Percentiles rank a stretch among this genome's conserved stretches.
These are phyloP conservation scores for Penicillium capsulatum DNA, from an alignment of 2,329 filamentous ascomycete species.

Conservation along the genomic window DNA sequence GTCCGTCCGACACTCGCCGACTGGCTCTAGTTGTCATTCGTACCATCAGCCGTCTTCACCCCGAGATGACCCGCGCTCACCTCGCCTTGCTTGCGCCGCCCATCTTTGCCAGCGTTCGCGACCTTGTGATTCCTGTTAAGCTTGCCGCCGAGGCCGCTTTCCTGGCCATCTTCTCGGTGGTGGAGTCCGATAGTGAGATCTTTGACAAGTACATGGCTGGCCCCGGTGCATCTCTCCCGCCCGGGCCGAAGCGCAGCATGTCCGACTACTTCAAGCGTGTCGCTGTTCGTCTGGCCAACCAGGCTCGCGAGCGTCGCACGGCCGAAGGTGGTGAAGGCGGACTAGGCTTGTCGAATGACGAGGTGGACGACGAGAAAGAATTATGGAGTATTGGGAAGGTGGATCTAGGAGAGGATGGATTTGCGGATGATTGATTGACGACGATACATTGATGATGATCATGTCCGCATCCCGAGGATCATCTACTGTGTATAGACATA, in stretches of 20 bases:
- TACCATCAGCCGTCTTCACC: constrained; percentile 74
- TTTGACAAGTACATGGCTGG: constrained; percentile 87
- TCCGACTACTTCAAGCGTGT: constrained; percentile 96
- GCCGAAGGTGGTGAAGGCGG: constrained; percentile 87
- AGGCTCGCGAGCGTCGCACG: constrained; percentile 82
- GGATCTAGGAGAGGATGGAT: constrained; percentile 62
- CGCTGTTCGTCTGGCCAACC: constrained; percentile 74
- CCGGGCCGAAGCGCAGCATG: constrained; percentile 82
- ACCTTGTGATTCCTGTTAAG: constrained; percentile 91
- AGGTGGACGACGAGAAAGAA: constrained; percentile 90
- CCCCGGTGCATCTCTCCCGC: constrained; percentile 60
- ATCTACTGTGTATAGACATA: constrained; percentile 26
- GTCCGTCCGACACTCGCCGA: constrained; percentile 75
- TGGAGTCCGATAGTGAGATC: constrained; percentile 76
- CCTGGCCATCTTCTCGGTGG: constrained; percentile 82
- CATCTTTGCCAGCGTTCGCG: constrained; percentile 84
- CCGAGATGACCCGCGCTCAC: constrained; percentile 77
- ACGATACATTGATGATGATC: constrained; percentile 13
- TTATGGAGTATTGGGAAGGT: constrained; percentile 93
- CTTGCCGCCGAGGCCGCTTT: constrained; percentile 92
- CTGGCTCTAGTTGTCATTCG: constrained; percentile 82
- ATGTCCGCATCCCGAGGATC: constrained; percentile 17
- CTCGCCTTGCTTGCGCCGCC: constrained; percentile 73
- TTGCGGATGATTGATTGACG: constrained; percentile 30
- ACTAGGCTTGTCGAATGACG: constrained; percentile 80